Evolutionary conservation across 176 grass and related monocot species (phyloP).

Genomic region (Pontederia paniculata): DNA sequence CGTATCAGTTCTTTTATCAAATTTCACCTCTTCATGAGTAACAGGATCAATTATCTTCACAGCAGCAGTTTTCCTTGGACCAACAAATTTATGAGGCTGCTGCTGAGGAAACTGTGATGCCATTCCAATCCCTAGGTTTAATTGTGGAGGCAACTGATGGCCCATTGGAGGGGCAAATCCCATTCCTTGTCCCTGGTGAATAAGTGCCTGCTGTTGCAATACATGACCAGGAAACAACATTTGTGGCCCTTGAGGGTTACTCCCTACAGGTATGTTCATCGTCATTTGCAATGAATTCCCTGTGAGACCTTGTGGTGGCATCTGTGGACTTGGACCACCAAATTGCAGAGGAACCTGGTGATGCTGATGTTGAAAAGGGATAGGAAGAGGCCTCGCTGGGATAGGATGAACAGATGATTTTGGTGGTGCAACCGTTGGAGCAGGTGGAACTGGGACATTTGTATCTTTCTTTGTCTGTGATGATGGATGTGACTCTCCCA

Average conservation of each 20-base stretch:
- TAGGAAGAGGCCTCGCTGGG: constrained; percentile 7
- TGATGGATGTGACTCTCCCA: background rate
- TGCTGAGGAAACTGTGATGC: constrained; percentile 42
- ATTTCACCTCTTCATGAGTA: constrained; percentile 71
- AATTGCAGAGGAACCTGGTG: constrained; percentile 51
- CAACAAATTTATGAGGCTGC: constrained; percentile 29
- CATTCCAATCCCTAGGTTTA: constrained; percentile 34
- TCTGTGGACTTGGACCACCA: constrained; percentile 32
- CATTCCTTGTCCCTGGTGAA: constrained; percentile 67
- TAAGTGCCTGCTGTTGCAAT: constrained; percentile 45
- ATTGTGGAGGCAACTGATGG: constrained; percentile 43
- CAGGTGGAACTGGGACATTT: background rate
- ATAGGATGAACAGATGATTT: constrained; percentile 17
- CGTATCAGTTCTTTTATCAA: constrained; percentile 31
- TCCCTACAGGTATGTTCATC: constrained; percentile 47
- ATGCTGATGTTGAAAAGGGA: constrained; percentile 35
- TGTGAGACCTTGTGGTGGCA: constrained; percentile 40
- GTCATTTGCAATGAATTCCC: constrained; percentile 69
- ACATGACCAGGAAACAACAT: constrained; percentile 57
- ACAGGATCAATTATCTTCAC: constrained; percentile 83
- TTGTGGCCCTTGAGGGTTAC: constrained; percentile 35
- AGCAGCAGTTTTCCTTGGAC: constrained; percentile 34
- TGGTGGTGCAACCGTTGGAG: background rate
- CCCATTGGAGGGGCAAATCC: constrained; percentile 30
- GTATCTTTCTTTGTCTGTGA: constrained; percentile 7